A percentile compares a stretch with the other conserved stretches of the same genome.
Conservation (phyloP, 345 rosid species). For the Cardamine resedifolia region DNA sequence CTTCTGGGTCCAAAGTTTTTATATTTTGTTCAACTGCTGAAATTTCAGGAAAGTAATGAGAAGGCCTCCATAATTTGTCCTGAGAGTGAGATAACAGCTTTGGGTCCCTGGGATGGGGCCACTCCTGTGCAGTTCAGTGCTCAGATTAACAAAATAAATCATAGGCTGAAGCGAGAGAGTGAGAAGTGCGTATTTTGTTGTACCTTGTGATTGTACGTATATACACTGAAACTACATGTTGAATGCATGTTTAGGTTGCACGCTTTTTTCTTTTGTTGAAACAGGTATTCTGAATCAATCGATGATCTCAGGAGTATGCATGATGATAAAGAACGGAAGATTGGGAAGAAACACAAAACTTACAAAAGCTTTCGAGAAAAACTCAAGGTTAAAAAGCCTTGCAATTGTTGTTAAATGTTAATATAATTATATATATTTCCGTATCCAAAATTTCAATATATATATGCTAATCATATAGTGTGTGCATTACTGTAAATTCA, state of each 20-base stretch:
- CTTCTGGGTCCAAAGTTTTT: too few species aligned
- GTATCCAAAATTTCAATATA: not conserved
- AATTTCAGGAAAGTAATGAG: too few species aligned
- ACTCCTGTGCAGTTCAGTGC: slow-evolving; percentile 73
- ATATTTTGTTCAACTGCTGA: too few species aligned
- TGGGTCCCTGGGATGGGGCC: slow-evolving; percentile 65
- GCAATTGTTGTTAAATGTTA: not conserved
- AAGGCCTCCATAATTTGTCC: too few species aligned
- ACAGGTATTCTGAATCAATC: slow-evolving; percentile 79
- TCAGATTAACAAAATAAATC: slow-evolving; percentile 52
- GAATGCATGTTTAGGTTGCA: slow-evolving; percentile 12
- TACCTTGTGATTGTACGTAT: not conserved
- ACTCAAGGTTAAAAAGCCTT: slow-evolving; percentile 54
- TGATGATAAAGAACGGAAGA: slow-evolving; percentile 57
- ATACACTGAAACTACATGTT: not conserved
- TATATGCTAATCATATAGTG: not conserved
- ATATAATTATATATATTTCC: not conserved
- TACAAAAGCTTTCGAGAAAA: slow-evolving; percentile 59
- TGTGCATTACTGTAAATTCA: slow-evolving; percentile 29
- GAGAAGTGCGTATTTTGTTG: slow-evolving; percentile 47
- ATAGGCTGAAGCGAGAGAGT: slow-evolving; percentile 70
- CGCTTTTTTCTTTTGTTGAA: slow-evolving; percentile 14
- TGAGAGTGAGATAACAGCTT: too few species aligned
- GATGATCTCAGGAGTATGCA: slow-evolving; percentile 65
- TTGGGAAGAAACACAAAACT: slow-evolving; percentile 50